Evolutionary conservation across 768 basidiomycete genomes (phyloP), one percentile per base, ranked within the genome.

Genomic region (Lactarius evosmus): DNA sequence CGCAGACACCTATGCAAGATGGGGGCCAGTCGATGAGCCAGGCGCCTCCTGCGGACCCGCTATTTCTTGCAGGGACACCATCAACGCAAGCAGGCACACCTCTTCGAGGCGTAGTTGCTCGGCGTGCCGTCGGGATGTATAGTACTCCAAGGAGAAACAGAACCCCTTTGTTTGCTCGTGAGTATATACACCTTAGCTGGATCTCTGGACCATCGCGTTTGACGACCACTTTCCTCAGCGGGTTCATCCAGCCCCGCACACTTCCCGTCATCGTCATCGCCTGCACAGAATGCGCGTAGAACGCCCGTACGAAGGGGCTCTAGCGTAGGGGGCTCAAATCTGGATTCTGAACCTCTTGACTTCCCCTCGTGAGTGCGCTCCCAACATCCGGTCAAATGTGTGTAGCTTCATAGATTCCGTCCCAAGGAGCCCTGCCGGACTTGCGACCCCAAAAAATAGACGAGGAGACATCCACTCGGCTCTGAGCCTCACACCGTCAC

Each of bases 381-480:
- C 44, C 41, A 1, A 40, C 63, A 61, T 1, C 19, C 38, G 4
- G 14, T 25, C 46, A 49, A 49, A 5, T 27, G 34, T 41, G 56
- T 55, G 40, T 54, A 7, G 1, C 14, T 9, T 41, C 19, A 58
- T 60, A 49, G 14, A 40, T 25, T 29, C 1, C 30, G 30, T 40
- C 50, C 22, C 67, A 86, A 49, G 85, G 74, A 85, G 82, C 67
- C 86, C 85, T 17, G 72, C 76, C 5, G 71, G 72, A 33, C 74
- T 73, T 69, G 79, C 80, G 8, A 90, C 91, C 0, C 91, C 85
- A 16, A 85, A 81, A 71, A 89, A 89, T 69, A 82, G 86, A 36
- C 84, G 95, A 38, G 94, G 95, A 4, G 95, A 97, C 70, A 95
- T 97, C 41, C 93, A 95, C 72, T 94, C 94, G 7, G 88, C 91